These are phyloP conservation scores for Candida dendrica DNA, from an alignment of 805 yeast species.

Conservation along the genomic window DNA sequence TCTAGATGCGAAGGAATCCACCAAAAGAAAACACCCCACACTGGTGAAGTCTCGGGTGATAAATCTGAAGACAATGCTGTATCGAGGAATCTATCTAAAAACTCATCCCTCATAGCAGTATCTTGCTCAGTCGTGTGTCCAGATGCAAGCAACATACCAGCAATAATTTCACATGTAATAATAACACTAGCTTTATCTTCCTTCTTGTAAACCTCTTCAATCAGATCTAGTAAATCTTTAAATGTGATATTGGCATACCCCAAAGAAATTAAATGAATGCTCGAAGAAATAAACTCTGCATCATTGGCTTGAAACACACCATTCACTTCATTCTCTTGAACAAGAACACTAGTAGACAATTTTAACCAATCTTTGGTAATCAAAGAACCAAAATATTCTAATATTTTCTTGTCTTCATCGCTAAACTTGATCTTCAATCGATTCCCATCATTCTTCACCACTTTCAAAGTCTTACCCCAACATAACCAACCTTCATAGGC, in stretches of 20 bases:
- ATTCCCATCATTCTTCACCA: constrained; percentile 27
- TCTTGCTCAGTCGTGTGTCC: constrained; percentile 31
- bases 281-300: constrained; percentile 46
- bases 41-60: constrained; percentile 62
- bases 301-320: constrained; percentile 61
- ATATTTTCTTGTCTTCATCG: constrained; percentile 32
- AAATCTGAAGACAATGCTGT: constrained; percentile 48
- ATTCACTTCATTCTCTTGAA: constrained; percentile 62
- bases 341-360: constrained; percentile 40
- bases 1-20: constrained; percentile 66
- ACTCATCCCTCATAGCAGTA: constrained; percentile 34
- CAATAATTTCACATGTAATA: constrained; percentile 60
- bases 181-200: constrained; percentile 76
- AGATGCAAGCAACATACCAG: constrained; percentile 52
- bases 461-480: constrained; percentile 58
- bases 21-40: constrained; percentile 75
- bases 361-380: constrained; percentile 56
- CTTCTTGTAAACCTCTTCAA: constrained; percentile 44
- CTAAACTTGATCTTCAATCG: constrained; percentile 23
- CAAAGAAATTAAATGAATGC: constrained; percentile 42
- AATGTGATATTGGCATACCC: constrained; percentile 36
- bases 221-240: constrained; percentile 44
- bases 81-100: constrained; percentile 36
- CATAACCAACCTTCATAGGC: constrained; percentile 62
- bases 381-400: constrained; percentile 35